phyloP scores from a whole-genome alignment of 2,329 filamentous ascomycete species.

The Calonectria crousiana region DNA sequence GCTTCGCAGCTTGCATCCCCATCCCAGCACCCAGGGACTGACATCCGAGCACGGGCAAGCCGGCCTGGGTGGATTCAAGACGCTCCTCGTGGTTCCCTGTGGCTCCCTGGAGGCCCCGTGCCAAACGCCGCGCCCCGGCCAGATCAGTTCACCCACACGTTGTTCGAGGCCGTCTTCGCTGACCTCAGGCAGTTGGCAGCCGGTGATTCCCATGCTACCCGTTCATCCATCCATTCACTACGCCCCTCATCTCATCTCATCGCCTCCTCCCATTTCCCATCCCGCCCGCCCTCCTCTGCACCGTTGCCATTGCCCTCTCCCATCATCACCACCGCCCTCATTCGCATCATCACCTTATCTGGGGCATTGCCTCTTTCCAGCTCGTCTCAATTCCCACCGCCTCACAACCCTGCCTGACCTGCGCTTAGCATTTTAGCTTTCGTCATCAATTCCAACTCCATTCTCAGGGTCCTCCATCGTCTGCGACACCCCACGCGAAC shows the following conservation, averaged over 20 bases:
- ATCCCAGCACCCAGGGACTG: neutral
- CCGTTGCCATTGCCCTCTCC: slow-evolving; percentile 13
- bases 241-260: slow-evolving; percentile 20
- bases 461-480: slow-evolving; percentile 32
- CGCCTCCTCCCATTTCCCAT: slow-evolving; percentile 29
- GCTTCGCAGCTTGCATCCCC: slow-evolving; percentile 13
- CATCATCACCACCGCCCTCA: slow-evolving; percentile 1
- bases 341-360: slow-evolving; percentile 14
- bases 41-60: slow-evolving; percentile 19
- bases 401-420: slow-evolving; percentile 38
- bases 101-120: slow-evolving; percentile 19
- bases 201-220: slow-evolving; percentile 30
- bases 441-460: slow-evolving; percentile 33
- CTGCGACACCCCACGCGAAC: slow-evolving; percentile 34
- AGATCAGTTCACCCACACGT: slow-evolving; percentile 34
- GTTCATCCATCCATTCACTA: slow-evolving; percentile 7
- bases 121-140: slow-evolving; percentile 19
- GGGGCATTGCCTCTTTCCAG: slow-evolving; percentile 7
- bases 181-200: slow-evolving; percentile 37
- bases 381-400: slow-evolving; percentile 33
- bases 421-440: slow-evolving; percentile 37
- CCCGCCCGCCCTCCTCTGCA: slow-evolving; percentile 8
- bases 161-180: slow-evolving; percentile 32
- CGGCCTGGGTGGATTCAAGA: slow-evolving; percentile 12
- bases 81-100: slow-evolving; percentile 12